phyloP scores from a whole-genome alignment of 495 filamentous ascomycete genomes.

The Neurospora tetrasperma region DNA sequence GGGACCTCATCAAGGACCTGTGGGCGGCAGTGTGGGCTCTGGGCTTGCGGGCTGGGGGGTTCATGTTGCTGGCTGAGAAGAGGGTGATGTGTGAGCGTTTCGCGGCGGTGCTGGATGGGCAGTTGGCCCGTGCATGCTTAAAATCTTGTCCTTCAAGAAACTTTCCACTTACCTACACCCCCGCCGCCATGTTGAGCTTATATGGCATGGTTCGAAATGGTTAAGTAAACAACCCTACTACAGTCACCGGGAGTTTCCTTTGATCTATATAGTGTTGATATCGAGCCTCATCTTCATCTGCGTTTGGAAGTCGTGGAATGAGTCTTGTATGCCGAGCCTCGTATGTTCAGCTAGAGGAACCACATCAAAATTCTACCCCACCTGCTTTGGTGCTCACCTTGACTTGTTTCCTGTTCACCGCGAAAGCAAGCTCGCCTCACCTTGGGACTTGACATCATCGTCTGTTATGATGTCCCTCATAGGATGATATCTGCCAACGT shows the following conservation, averaged over 20 bases:
- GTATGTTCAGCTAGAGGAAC: not conserved
- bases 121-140: not conserved
- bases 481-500: not conserved
- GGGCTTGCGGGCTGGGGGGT: not conserved
- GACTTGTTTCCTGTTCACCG: not conserved
- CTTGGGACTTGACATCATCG: not conserved
- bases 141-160: not conserved
- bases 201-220: not conserved
- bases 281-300: not conserved
- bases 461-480: not conserved
- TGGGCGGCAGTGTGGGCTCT: not conserved
- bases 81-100: not conserved
- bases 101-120: not conserved
- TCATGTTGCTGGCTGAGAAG: not conserved
- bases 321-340: not conserved
- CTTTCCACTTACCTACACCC: not conserved
- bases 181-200: not conserved
- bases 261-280: not conserved
- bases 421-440: not conserved
- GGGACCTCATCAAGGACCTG: not conserved
- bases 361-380: slow-evolving; percentile 22
- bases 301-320: not conserved
- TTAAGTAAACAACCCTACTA: not conserved
- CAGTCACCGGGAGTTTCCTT: not conserved
- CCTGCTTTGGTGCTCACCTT: slow-evolving; percentile 9